phyloP scores from a whole-genome alignment of 176 grass and related monocot genomes.

The Cenchrus americanus region DNA sequence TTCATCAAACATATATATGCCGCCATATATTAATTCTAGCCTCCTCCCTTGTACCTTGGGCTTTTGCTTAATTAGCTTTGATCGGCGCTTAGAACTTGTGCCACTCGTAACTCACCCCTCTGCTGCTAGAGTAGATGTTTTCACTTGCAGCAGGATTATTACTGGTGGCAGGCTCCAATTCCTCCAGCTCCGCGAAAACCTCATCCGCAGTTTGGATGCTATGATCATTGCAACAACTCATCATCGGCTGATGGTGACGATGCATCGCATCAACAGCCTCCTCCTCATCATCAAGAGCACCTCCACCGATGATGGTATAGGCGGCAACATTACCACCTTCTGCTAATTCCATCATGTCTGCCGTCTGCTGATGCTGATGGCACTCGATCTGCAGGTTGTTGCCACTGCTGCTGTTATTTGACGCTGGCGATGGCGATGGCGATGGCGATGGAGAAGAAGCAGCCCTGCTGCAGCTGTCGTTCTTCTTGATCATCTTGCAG shows the following conservation, averaged over 20 bases:
- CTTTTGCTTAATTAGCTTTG: background rate
- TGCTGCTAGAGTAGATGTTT: constrained; percentile 44
- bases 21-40: constrained; percentile 5
- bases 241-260: background rate
- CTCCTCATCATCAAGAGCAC: background rate
- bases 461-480: constrained; percentile 8
- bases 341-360: background rate
- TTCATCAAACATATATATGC: background rate
- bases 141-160: constrained; percentile 27
- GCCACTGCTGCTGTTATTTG: background rate
- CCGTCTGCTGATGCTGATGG: background rate
- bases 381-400: background rate
- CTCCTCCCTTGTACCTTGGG: background rate
- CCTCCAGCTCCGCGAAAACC: constrained; percentile 57
- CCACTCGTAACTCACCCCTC: constrained; percentile 45
- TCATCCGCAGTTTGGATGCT: constrained; percentile 47
- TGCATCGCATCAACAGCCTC: background rate
- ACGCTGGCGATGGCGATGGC: background rate
- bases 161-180: constrained; percentile 35
- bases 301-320: background rate
- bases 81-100: constrained; percentile 33
- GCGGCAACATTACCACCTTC: background rate
- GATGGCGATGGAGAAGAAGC: background rate
- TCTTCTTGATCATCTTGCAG: constrained; percentile 39
- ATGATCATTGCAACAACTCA: background rate